A percentile compares a stretch with the other conserved stretches of the same genome.
These are phyloP conservation scores for Metarhizium robertsii DNA, from an alignment of 2,329 filamentous ascomycete species.

Conservation along the genomic window DNA sequence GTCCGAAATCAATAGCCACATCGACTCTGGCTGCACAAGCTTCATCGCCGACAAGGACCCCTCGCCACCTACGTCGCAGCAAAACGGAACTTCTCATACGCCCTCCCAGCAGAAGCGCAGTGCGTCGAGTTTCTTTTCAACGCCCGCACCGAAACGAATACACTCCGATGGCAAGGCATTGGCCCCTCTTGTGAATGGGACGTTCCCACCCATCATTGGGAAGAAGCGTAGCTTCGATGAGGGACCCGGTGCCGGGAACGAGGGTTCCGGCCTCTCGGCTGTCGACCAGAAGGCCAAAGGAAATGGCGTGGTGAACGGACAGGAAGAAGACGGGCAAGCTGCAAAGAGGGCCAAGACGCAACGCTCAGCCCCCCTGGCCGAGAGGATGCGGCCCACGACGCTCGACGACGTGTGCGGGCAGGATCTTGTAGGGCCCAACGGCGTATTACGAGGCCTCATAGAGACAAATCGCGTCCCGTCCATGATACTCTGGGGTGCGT, in stretches of 20 bases:
- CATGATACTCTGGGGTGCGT: constrained; percentile 87
- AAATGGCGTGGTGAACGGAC: constrained; percentile 6
- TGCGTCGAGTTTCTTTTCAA: constrained; percentile 52
- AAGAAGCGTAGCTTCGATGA: constrained; percentile 46
- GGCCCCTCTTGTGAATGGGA: constrained; percentile 24
- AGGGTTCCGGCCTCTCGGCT: not conserved
- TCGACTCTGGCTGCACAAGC: constrained; percentile 71
- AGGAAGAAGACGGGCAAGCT: constrained; percentile 12
- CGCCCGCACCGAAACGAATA: constrained; percentile 47
- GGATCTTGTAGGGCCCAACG: constrained; percentile 75
- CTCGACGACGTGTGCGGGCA: constrained; percentile 87
- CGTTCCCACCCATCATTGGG: constrained; percentile 21
- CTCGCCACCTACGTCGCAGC: constrained; percentile 18
- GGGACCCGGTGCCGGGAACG: constrained; percentile 33
- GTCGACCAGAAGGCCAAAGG: not conserved
- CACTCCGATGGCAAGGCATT: constrained; percentile 19
- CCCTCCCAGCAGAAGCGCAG: constrained; percentile 40
- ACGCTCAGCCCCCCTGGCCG: constrained; percentile 74
- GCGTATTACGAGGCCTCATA: constrained; percentile 80
- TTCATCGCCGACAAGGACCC: constrained; percentile 49
- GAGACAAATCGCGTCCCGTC: constrained; percentile 79
- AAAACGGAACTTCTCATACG: constrained; percentile 5
- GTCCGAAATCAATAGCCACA: constrained; percentile 75
- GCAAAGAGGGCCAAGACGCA: constrained; percentile 60
- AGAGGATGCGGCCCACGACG: constrained; percentile 80